Evolutionary conservation across 805 yeast species (phyloP).

Genomic region (Candida silvatica): DNA sequence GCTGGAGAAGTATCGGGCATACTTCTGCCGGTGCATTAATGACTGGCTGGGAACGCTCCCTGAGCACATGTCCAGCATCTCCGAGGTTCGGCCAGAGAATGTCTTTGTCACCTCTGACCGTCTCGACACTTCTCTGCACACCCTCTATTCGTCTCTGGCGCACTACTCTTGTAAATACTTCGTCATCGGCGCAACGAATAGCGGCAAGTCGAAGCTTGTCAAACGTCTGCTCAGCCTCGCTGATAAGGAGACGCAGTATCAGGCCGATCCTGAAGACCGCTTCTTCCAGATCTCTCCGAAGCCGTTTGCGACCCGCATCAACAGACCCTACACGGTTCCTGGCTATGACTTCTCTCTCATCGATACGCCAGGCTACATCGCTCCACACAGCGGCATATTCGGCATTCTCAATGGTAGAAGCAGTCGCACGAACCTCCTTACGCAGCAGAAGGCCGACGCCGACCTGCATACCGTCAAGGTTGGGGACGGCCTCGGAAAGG

Average conservation of each 20-base stretch:
- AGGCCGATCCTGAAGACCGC: not conserved
- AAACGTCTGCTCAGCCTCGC: constrained; percentile 4
- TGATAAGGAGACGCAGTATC: constrained; percentile 1
- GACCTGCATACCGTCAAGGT: not conserved
- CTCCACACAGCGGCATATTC: constrained; percentile 14
- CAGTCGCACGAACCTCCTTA: not conserved
- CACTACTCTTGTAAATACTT: constrained; percentile 7
- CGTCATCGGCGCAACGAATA: constrained; percentile 21
- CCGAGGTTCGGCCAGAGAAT: not conserved
- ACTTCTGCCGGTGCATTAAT: not conserved
- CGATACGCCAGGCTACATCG: constrained; percentile 23
- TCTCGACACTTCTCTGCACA: not conserved
- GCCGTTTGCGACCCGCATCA: constrained; percentile 13
- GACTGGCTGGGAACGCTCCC: not conserved
- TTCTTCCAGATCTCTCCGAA: constrained; percentile 6
- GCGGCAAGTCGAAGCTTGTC: constrained; percentile 20
- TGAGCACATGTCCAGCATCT: constrained; percentile 2
- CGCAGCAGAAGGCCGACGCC: constrained; percentile 1
- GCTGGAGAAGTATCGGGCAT: constrained; percentile 1
- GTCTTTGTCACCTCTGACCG: not conserved
- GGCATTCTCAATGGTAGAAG: constrained; percentile 9
- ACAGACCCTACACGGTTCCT: constrained; percentile 7
- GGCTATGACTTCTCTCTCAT: constrained; percentile 11
- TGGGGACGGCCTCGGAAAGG: too few species aligned
- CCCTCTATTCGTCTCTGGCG: constrained; percentile 2